Evolutionary conservation across 2,329 filamentous ascomycete species (phyloP).

Genomic region (Dryadomyces quercus-mongolicae): DNA sequence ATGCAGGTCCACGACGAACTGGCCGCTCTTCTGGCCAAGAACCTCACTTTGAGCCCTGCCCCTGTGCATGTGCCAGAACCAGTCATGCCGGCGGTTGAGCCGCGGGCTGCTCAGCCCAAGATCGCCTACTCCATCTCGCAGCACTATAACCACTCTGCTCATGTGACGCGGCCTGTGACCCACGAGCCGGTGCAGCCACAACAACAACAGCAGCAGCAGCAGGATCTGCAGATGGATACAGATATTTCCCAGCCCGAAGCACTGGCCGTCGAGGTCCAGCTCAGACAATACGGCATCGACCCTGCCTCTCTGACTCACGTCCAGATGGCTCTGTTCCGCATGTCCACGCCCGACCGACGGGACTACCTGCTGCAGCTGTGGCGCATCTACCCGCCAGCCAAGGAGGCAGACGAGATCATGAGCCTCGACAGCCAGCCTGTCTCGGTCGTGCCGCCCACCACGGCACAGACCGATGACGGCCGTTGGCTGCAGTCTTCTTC

Average conservation of each 20-base stretch:
- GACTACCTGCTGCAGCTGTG: slow-evolving; percentile 71
- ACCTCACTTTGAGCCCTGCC: slow-evolving; percentile 45
- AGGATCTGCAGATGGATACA: slow-evolving; percentile 22
- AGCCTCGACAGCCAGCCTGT: slow-evolving; percentile 39
- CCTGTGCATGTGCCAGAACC: not conserved
- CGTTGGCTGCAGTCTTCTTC: slow-evolving; percentile 30
- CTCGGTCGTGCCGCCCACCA: not conserved
- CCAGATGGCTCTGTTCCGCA: slow-evolving; percentile 68
- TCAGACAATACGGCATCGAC: slow-evolving; percentile 58
- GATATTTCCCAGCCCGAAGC: slow-evolving; percentile 37
- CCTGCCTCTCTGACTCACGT: slow-evolving; percentile 55
- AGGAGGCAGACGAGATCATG: slow-evolving; percentile 21
- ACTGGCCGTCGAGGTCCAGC: slow-evolving; percentile 41
- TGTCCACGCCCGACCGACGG: slow-evolving; percentile 60
- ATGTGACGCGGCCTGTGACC: slow-evolving; percentile 35
- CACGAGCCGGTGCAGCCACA: slow-evolving; percentile 18
- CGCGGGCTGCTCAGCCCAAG: slow-evolving; percentile 14
- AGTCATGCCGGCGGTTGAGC: not conserved
- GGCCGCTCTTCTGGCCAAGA: slow-evolving; percentile 63
- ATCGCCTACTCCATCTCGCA: slow-evolving; percentile 66
- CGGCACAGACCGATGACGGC: slow-evolving; percentile 35
- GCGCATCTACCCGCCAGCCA: slow-evolving; percentile 64
- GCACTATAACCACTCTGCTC: slow-evolving; percentile 74
- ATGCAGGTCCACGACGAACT: slow-evolving; percentile 72
- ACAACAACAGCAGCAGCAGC: slow-evolving; percentile 16